These are phyloP conservation scores for Pseudonitzschia multistriata DNA, from an alignment of 108 stramenopile species.

Conservation along the genomic window DNA sequence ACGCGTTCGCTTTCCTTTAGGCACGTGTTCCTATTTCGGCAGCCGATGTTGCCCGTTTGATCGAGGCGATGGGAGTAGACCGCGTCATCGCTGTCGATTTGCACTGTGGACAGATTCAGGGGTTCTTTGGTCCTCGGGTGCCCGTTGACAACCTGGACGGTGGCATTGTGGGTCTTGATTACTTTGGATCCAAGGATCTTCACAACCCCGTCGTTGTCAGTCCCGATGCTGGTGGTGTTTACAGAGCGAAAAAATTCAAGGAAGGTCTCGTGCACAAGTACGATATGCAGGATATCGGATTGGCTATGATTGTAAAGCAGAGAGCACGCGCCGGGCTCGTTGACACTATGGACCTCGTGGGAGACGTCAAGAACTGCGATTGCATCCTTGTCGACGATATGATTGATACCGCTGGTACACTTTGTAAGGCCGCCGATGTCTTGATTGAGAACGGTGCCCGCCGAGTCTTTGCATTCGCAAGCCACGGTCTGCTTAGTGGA, in stretches of 20 bases:
- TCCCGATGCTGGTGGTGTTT: constrained; percentile 99
- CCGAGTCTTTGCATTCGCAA: constrained; percentile 98
- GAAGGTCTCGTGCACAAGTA: constrained; percentile 95
- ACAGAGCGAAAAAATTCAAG: constrained; percentile 99
- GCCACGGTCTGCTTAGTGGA: constrained; percentile 96
- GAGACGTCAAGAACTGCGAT: constrained; percentile 96
- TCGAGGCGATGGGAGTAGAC: constrained; percentile 99
- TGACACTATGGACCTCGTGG: constrained; percentile 98
- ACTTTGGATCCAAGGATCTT: constrained; percentile 98
- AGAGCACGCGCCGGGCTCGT: constrained; percentile 93
- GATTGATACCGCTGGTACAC: constrained; percentile 99
- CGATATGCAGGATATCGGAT: constrained; percentile 92
- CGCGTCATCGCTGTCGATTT: constrained; percentile 98
- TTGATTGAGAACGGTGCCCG: constrained; percentile 92
- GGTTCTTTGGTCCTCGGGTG: constrained; percentile 96
- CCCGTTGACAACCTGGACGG: constrained; percentile 99
- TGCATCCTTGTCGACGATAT: constrained; percentile 99
- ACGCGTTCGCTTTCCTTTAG: constrained; percentile 22
- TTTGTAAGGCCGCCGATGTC: constrained; percentile 98
- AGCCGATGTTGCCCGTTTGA: constrained; percentile 97
- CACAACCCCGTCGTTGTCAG: constrained; percentile 98
- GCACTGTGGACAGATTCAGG: constrained; percentile 99
- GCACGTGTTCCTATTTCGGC: constrained; percentile 99
- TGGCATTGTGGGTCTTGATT: constrained; percentile 95
- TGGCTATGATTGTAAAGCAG: constrained; percentile 99